These are phyloP conservation scores for Auriscalpium microsporum DNA, from an alignment of 768 basidiomycete species.

Conservation along the genomic window DNA sequence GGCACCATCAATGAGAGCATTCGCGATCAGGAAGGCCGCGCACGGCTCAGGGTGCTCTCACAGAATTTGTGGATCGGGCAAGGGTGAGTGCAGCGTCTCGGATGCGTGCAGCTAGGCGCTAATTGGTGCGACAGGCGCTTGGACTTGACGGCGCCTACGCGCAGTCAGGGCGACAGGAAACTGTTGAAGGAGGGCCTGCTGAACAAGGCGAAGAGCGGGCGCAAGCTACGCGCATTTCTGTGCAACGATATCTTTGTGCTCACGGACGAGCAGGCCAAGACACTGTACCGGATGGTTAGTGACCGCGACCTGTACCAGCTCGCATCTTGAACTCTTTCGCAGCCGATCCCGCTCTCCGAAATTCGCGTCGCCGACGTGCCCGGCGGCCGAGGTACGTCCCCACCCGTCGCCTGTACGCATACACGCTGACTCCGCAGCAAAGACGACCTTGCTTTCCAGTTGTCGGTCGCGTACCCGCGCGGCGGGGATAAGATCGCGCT, in stretches of 20 bases:
- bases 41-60: slow-evolving; percentile 67
- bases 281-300: slow-evolving; percentile 78
- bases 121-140: slow-evolving; percentile 42
- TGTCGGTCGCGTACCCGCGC: slow-evolving; percentile 59
- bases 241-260: slow-evolving; percentile 89
- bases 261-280: slow-evolving; percentile 60
- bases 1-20: slow-evolving; percentile 84
- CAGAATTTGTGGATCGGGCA: slow-evolving; percentile 83
- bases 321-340: not conserved
- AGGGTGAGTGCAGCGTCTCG: slow-evolving; percentile 39
- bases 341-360: slow-evolving; percentile 74
- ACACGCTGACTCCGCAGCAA: not conserved
- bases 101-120: not conserved
- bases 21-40: slow-evolving; percentile 71
- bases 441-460: slow-evolving; percentile 67
- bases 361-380: slow-evolving; percentile 46
- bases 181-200: slow-evolving; percentile 75
- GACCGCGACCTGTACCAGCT: not conserved
- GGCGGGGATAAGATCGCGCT: slow-evolving; percentile 65
- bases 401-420: not conserved
- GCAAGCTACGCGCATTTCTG: slow-evolving; percentile 67
- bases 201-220: slow-evolving; percentile 76
- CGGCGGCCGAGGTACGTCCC: slow-evolving; percentile 40
- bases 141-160: slow-evolving; percentile 83
- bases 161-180: slow-evolving; percentile 70